phyloP scores from a whole-genome alignment of 495 filamentous ascomycete species.

The Penicillium angulare region DNA sequence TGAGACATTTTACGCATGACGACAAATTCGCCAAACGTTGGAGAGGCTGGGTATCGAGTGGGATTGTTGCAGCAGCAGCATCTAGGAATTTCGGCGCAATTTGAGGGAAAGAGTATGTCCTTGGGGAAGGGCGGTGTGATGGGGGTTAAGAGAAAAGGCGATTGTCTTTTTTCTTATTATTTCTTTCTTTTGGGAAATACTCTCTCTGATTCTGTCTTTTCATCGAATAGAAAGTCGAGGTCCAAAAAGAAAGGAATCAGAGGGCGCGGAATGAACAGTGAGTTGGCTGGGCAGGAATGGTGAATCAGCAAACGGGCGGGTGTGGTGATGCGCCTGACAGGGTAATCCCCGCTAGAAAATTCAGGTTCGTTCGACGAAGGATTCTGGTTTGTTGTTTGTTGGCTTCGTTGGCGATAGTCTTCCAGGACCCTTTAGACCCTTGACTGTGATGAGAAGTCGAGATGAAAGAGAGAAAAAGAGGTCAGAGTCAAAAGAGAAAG shows the following conservation, averaged over 20 bases:
- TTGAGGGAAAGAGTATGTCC: not conserved
- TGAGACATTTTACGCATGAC: slow-evolving; percentile 23
- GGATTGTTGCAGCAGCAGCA: slow-evolving; percentile 10
- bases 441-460: no score
- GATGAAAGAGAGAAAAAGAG: no score
- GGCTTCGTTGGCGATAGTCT: no score
- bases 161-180: no score
- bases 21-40: slow-evolving; percentile 15
- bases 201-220: no score
- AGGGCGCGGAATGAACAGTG: slow-evolving; percentile 9
- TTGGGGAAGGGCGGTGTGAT: slow-evolving; percentile 24
- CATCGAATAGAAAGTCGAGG: slow-evolving; percentile 1
- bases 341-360: slow-evolving; percentile 18
- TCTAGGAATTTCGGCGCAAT: slow-evolving; percentile 8
- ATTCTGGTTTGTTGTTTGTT: not conserved
- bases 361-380: no score
- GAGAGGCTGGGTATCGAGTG: slow-evolving; percentile 9
- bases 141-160: slow-evolving; percentile 1
- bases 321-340: slow-evolving; percentile 21
- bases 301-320: slow-evolving; percentile 27
- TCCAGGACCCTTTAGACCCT: no score
- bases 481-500: not conserved
- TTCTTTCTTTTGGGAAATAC: no score
- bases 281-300: slow-evolving; percentile 27
- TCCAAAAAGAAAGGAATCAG: slow-evolving; percentile 1